A percentile compares a stretch with the other conserved stretches of the same genome.
Evolutionary conservation across 768 basidiomycete species (phyloP).

Genomic region (Tubosaeta sp.): DNA sequence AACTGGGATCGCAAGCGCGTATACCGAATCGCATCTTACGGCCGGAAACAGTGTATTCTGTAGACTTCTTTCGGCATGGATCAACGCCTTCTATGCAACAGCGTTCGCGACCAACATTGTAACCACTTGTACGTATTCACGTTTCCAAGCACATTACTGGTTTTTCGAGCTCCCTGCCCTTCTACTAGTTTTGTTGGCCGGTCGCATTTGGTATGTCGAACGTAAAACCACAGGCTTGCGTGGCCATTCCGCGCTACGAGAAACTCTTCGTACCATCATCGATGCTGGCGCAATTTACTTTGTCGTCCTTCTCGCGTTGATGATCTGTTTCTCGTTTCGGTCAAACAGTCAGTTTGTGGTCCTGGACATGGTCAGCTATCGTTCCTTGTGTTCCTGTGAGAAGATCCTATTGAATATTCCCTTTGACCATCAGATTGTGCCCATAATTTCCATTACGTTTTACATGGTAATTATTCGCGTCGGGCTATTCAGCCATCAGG

Average conservation of each 20-base stretch:
- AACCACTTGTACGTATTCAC: constrained; percentile 6
- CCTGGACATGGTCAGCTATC: constrained; percentile 8
- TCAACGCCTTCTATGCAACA: constrained; percentile 4
- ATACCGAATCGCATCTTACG: not conserved
- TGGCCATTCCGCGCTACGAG: not conserved
- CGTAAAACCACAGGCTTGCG: not conserved
- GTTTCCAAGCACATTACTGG: not conserved
- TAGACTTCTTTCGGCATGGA: constrained; percentile 1
- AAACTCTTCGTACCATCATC: not conserved
- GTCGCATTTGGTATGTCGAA: constrained; percentile 9
- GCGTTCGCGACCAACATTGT: constrained; percentile 6
- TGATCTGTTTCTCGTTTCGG: not conserved
- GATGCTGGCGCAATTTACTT: constrained; percentile 12
- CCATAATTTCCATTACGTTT: constrained; percentile 14
- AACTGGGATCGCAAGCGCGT: not conserved
- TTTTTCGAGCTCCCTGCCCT: not conserved
- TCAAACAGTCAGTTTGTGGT: constrained; percentile 7
- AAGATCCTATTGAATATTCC: not conserved
- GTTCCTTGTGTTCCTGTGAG: not conserved
- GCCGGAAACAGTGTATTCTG: not conserved
- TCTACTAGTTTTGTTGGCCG: not conserved
- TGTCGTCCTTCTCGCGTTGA: constrained; percentile 3
- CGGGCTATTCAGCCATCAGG: not conserved
- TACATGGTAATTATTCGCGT: constrained; percentile 13
- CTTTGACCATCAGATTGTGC: not conserved